Percentiles rank a stretch among this genome's conserved stretches.
Evolutionary conservation across 164 flowering plant genomes (phyloP).

Genomic region (Dillenia turbinata): DNA sequence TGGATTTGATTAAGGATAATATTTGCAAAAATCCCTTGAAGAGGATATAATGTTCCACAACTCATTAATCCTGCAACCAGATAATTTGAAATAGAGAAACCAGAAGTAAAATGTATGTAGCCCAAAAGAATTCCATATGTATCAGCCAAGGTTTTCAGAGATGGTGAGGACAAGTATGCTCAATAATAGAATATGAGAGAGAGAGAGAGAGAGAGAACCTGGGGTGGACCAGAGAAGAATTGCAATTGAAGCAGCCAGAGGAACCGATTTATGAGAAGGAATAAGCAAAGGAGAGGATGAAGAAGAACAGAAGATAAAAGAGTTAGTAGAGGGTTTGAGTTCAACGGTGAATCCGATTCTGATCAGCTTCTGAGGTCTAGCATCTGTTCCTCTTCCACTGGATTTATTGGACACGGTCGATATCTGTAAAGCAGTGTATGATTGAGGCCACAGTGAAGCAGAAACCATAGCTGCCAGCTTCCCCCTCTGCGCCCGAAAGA

Average conservation of each 20-base stretch:
- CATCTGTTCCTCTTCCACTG: constrained; percentile 3
- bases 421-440: constrained; percentile 8
- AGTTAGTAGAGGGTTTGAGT: constrained; percentile 7
- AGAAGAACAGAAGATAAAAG: constrained; percentile 11
- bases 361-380: constrained; percentile 6
- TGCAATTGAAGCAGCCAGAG: constrained; percentile 42
- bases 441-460: constrained; percentile 17
- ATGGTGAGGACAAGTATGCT: too few species aligned
- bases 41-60: too few species aligned
- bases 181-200: too few species aligned
- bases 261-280: constrained; percentile 24
- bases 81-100: too few species aligned
- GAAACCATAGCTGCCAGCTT: constrained; percentile 27
- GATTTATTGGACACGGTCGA: constrained; percentile 5
- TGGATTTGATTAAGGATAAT: too few species aligned
- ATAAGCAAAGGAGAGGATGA: constrained; percentile 7
- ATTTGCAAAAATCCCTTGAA: too few species aligned
- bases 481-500: background rate
- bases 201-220: constrained; percentile 21
- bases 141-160: too few species aligned
- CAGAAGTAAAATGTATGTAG: too few species aligned
- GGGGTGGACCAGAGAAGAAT: constrained; percentile 41
- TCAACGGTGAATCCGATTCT: constrained; percentile 4
- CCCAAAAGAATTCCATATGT: too few species aligned
- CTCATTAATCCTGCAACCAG: too few species aligned